Base-by-base conservation (phyloP, 2,329 filamentous ascomycete genomes). In the Colletotrichum spaethianum region DNA sequence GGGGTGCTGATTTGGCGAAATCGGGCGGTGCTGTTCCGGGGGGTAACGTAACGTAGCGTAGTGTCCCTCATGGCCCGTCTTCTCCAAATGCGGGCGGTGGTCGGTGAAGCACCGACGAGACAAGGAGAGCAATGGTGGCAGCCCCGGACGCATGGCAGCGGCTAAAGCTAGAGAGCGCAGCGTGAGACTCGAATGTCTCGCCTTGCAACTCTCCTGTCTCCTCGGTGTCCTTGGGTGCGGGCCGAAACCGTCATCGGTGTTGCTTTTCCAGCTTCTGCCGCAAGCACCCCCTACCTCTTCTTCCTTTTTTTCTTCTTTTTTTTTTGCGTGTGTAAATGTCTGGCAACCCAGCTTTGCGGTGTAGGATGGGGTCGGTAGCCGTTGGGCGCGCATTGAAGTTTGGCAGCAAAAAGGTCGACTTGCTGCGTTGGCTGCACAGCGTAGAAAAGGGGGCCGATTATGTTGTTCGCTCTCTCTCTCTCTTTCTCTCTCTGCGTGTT, bases 21-120 rank as follows among this genome's bases (percentile, higher is more conserved):
- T 69, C 59, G 59, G 64, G 52, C 59, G 57, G 59, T 72, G 69
- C 52, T 69, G 65, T 52, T 59, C 56, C 59, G 59, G 69, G 69
- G 63, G 59, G 42, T 61, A 44, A 48, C 31, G 53, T 23, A 56
- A 56, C 53, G 31, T 28, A 14, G n/a, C 31, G 14, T 38, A 38
- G 53, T 33, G 53, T 56, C 53, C 53, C 31, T 23, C 53, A 56
- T 4, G 31, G 31, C 11, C 67, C 57, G 64, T 44, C 44, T 59
- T 72, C 65, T 69, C 69, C 69, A 72, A 69, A 63, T 63, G 65
- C 65, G 65, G 69, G 65, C 52, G 65, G 65, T 38, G 36, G 52
- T 46, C 52, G 59, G 69, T 46, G 69, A 69, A 55, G 69, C 65
- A 42, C 52, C 55, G 59, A 44, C 53, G 69, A 52, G 52, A 68